Evolutionary conservation across 345 rosid species (phyloP), one percentile per base, ranked within the genome.

Genomic region (Firmiana major): DNA sequence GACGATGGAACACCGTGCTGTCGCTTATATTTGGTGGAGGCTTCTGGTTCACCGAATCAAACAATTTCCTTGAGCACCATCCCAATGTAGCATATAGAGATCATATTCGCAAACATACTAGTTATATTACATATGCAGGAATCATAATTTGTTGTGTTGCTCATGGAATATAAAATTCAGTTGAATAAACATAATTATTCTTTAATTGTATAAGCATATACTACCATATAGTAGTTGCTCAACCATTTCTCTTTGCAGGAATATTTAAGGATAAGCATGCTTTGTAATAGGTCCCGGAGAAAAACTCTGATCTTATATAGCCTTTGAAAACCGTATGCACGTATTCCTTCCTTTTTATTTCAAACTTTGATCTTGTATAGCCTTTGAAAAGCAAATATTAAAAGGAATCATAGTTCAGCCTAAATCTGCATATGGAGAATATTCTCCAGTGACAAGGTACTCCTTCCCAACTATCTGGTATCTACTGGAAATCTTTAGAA

Each of bases 1-100:
- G 97, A 95, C 67, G 89, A 94, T 82, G 99, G 98, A 81, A 90
- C 86, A 75, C 99, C 99, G 10, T 95, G 99, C 74, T 84, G 93
- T 74, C 93, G 98, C 63, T 83, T 95, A 89, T 93, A 95, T 83
- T 86, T 95, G 88, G 98, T 95, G 77, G 88, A 89, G 87, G 96
- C 99, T 80, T 92, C 91, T 28, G 90, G 97, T 80, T 85, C 94
- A 63, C 96, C 93, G 5, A 85, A 71, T 78, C 84, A 87, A 83
- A 81, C 76, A 65, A 67, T 71, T 34, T 75, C 86, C 28, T 79
- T 81, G 77, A 79, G 79, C 48, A 80, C 34, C 62, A 60, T 55
- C 71, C 79, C 84, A 78, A 22, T 57, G 69, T 73, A 68, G 49
- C 38, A 72, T 72, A 80, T 73, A 79, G 80, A 72, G 72, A 73